Conservation (phyloP, 495 filamentous ascomycete species). For the Hyphodiscus hymeniophilus region DNA sequence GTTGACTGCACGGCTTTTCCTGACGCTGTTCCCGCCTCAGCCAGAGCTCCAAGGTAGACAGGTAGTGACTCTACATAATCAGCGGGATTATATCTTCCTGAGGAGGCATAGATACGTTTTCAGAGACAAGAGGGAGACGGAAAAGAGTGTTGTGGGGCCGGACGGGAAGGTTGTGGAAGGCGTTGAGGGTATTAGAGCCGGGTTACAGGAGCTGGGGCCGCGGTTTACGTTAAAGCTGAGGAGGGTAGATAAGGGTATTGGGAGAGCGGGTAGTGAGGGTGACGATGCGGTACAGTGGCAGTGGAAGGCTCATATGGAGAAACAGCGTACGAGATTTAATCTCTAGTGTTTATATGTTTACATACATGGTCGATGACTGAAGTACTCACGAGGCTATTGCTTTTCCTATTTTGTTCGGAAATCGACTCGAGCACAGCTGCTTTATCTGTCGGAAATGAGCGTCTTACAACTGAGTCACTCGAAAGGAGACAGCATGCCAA, state of each 20-base stretch:
- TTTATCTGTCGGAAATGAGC: no score
- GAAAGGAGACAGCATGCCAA: no score
- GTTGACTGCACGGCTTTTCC: slow-evolving; percentile 80
- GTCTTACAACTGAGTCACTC: no score
- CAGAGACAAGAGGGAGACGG: slow-evolving; percentile 71
- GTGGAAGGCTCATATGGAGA: slow-evolving; percentile 92
- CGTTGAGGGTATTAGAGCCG: slow-evolving; percentile 72
- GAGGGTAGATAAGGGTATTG: slow-evolving; percentile 84
- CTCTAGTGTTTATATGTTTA: slow-evolving; percentile 37
- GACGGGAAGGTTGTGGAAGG: slow-evolving; percentile 85
- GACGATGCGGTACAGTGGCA: slow-evolving; percentile 68
- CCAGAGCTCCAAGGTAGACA: slow-evolving; percentile 80
- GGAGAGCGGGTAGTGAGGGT: slow-evolving; percentile 67
- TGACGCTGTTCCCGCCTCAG: slow-evolving; percentile 69
- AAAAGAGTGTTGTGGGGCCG: slow-evolving; percentile 76
- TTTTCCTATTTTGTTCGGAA: no score
- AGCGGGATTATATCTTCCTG: slow-evolving; percentile 94
- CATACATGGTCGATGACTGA: no score
- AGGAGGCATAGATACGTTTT: slow-evolving; percentile 88
- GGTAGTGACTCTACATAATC: slow-evolving; percentile 87
- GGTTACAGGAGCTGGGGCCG: slow-evolving; percentile 79
- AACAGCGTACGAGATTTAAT: slow-evolving; percentile 85
- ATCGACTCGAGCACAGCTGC: no score
- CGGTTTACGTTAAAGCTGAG: slow-evolving; percentile 82
- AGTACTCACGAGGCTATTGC: no score